Percentiles rank a stretch among this genome's conserved stretches.
Evolutionary conservation across 805 yeast genomes (phyloP).

Genomic region (Ogataea methylovora): DNA sequence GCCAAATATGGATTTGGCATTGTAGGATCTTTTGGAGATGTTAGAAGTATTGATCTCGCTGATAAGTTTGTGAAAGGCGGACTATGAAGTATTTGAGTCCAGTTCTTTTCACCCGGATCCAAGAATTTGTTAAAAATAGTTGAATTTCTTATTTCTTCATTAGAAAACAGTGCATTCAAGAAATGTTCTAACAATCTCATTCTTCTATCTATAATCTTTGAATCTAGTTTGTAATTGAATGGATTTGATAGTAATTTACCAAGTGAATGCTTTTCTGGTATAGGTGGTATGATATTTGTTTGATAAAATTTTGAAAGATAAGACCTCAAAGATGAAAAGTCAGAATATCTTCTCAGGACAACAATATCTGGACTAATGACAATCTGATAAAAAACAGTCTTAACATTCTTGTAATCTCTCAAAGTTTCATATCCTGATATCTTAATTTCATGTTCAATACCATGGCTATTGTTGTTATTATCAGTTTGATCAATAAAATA

Average conservation of each 20-base stretch:
- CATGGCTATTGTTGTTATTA: background rate
- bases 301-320: conserved; percentile 70
- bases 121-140: conserved; percentile 37
- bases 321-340: conserved; percentile 76
- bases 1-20: conserved; percentile 46
- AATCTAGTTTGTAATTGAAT: conserved; percentile 22
- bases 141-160: conserved; percentile 28
- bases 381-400: conserved; percentile 24
- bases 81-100: conserved; percentile 36
- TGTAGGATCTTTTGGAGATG: conserved; percentile 43
- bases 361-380: conserved; percentile 13
- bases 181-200: conserved; percentile 38
- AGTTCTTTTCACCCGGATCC: conserved; percentile 42
- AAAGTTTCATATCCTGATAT: conserved; percentile 15
- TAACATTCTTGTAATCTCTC: conserved; percentile 20
- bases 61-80: conserved; percentile 33
- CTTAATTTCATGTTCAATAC: conserved; percentile 1
- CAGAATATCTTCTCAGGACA: conserved; percentile 78
- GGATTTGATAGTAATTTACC: conserved; percentile 26
- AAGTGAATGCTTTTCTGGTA: conserved; percentile 76
- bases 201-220: conserved; percentile 36
- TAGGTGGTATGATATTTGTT: conserved; percentile 85
- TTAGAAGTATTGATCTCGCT: conserved; percentile 40
- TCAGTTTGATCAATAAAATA: no score
- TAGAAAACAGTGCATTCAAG: conserved; percentile 30